Evolutionary conservation across 768 basidiomycete genomes (phyloP), one percentile per base, ranked within the genome.

Genomic region (Kwoniella botswanensis): DNA sequence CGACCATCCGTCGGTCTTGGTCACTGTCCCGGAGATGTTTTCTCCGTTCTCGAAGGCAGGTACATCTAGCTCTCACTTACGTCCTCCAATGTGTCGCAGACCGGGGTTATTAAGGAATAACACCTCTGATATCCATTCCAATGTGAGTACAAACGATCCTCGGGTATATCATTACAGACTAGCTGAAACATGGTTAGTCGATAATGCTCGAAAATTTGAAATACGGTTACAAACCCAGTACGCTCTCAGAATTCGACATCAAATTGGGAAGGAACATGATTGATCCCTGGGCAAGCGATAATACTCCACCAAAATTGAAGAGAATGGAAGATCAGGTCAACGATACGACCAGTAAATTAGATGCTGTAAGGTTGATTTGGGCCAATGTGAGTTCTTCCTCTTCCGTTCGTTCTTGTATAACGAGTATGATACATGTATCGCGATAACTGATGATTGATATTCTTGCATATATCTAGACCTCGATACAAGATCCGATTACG

Each of bases 241-340:
- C 60, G 6, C 41, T 61, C 3, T 58, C 65, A 17, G 56, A 57
- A 12, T 54, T 44, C n/a, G 67, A 68, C 24, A 3, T 62, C 13
- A 68, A 68, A 24, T 21, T 68, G 2, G 67, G 67, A 15, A 22
- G 41, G 9, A 21, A 41, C 17, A 68, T 63, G 67, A 21, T 61
- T 18, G 35, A 52, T 22, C 44, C 59, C 5, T n/a, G 46, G 50
- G 59, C 67, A 29, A 11, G 10, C 6, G 67, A 61, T 50, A 21
- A 22, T 10, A 62, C 46, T 22, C 15, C 3, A 11, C 17, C 15
- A 10, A 46, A 68, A n/a, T 59, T 67, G n/a, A 10, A 11, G 4
- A 46, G 17, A 46, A 67, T 67, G 65, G 18, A 6, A 2, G 21
- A 35, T 9, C 59, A 68, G 22, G 67, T 68, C 3, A 35, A 42